phyloP scores from a whole-genome alignment of 2,329 filamentous ascomycete genomes.

The Phaeosphaeriaceae sp. region DNA sequence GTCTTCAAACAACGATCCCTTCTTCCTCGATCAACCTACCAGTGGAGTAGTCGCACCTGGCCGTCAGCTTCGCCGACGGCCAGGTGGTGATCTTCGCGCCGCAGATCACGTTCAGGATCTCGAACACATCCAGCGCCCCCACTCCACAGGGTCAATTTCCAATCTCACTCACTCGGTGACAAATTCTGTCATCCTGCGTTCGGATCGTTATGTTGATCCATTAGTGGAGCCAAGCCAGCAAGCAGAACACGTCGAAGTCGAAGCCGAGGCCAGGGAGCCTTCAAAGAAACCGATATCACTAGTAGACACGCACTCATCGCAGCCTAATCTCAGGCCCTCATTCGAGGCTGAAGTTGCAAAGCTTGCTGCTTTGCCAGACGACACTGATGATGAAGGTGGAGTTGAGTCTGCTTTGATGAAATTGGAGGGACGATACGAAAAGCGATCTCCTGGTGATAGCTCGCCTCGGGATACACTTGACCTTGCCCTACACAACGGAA shows the following conservation, averaged over 20 bases:
- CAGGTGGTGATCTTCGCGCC: slow-evolving; percentile 57
- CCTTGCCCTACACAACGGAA: slow-evolving; percentile 30
- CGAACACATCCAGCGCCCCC: slow-evolving; percentile 48
- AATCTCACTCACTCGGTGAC: slow-evolving; percentile 51
- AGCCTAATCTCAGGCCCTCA: slow-evolving; percentile 66
- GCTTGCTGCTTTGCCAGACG: slow-evolving; percentile 86
- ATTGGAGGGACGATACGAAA: slow-evolving; percentile 84
- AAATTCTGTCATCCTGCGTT: slow-evolving; percentile 46
- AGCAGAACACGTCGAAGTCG: slow-evolving; percentile 13
- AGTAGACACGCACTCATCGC: slow-evolving; percentile 61
- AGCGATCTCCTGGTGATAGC: slow-evolving; percentile 42
- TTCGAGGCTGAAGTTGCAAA: slow-evolving; percentile 90
- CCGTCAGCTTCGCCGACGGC: slow-evolving; percentile 54
- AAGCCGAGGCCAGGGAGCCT: slow-evolving; percentile 14
- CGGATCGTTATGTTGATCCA: slow-evolving; percentile 35
- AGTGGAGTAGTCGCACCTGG: slow-evolving; percentile 28
- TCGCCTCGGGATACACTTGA: slow-evolving; percentile 25
- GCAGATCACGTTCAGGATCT: slow-evolving; percentile 56
- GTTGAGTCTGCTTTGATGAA: slow-evolving; percentile 93
- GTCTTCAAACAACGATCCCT: slow-evolving; percentile 51
- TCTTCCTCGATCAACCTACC: slow-evolving; percentile 43
- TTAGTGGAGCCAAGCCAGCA: slow-evolving; percentile 13
- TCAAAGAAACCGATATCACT: slow-evolving; percentile 48
- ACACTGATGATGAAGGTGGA: slow-evolving; percentile 76
- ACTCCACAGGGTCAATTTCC: slow-evolving; percentile 58